Evolutionary conservation across 345 rosid species (phyloP), one percentile per base, ranked within the genome.

Genomic region (Arabidopsis suecica): DNA sequence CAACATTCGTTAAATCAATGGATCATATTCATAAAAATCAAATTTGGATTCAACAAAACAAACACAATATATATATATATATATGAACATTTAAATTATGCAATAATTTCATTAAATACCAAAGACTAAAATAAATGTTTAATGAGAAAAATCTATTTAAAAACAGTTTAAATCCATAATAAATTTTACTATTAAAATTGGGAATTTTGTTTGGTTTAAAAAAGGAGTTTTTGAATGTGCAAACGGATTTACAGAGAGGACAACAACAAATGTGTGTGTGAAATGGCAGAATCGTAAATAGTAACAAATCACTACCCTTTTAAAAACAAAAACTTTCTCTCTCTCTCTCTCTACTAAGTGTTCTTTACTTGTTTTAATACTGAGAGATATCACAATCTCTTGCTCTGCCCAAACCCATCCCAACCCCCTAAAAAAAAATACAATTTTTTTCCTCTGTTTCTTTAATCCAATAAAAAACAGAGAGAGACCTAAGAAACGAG

Each of bases 391-490:
- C 84, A 58, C 68, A 67, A 70, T 54, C 75, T 23, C 72, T 67
- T 64, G 68, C 84, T 80, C 84, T 82, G 76, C 79, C 83, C 68
- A 69, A 76, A 68, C 28, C 65, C 65, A 60, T 49, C 78, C 73
- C 84, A 71, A 76, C 75, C 82, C 78, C 67, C 47, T 33, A 37
- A 61, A 25, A 34, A 11, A 62, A 62, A 47, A 37, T 42, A 36
- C 64, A 34, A 41, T 13, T 44, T 58, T 44, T 69, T 65, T 66
- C 68, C 81, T 25, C 77, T 78, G 81, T 78, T 78, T 72, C 72
- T 78, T 72, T 78, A 78, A 77, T 77, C 71, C 71, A 64, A 71
- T 65, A 59, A 65, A 72, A 65, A 23, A 23, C 65, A 58, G 16
- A 72, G 64, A 71, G 81, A 65, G 72, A 56, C 38, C 64, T 58